Evolutionary conservation across 495 filamentous ascomycete species (phyloP), one percentile per base, ranked within the genome.

Genomic region (Aspergillus sparsus): DNA sequence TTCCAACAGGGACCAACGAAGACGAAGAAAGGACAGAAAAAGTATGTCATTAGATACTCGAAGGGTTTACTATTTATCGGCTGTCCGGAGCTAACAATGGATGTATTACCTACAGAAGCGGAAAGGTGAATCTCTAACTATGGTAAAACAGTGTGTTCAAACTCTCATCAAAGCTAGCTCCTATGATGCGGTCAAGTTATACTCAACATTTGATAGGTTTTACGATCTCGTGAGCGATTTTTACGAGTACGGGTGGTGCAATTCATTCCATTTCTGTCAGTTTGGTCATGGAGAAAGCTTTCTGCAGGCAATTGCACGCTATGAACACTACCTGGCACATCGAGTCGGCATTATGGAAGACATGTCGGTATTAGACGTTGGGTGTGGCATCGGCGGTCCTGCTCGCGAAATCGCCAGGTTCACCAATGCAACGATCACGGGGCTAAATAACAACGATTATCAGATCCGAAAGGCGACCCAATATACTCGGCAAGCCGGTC

Each of bases 361-460:
- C 66, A 93, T 94, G 90, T 89, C 83, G 71, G 95, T 98, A 36
- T 81, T 98, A 15, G 94, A 98, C 74, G 95, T 98, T 58, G 94
- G 94, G 53, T 98, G 94, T 74, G 94, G 94, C 83, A 91, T 98
- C 53, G 94, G 94, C 64, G 95, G 94, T 51, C 94, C 94, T n/a
- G 94, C 95, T 18, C 85, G 94, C 58, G 94, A 98, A 79, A 98
- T 98, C 64, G 89, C 88, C 72, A 93, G 95, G 74, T 98, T 98
- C 81, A 86, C 92, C 45, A 93, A 89, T 63, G 87, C 83, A 68
- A 92, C 96, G 67, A 84, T 97, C 61, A 87, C 91, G 21, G 94
- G 94, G 41, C 77, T 98, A 70, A 98, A 98, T 86, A 98, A 98
- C 87, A 98, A 98, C 80, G 93, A 97, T 79, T 98, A 98, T 82